Evolutionary conservation across 2,329 filamentous ascomycete species (phyloP), one percentile per base, ranked within the genome.

Genomic region (Sordariomycetes sp.): DNA sequence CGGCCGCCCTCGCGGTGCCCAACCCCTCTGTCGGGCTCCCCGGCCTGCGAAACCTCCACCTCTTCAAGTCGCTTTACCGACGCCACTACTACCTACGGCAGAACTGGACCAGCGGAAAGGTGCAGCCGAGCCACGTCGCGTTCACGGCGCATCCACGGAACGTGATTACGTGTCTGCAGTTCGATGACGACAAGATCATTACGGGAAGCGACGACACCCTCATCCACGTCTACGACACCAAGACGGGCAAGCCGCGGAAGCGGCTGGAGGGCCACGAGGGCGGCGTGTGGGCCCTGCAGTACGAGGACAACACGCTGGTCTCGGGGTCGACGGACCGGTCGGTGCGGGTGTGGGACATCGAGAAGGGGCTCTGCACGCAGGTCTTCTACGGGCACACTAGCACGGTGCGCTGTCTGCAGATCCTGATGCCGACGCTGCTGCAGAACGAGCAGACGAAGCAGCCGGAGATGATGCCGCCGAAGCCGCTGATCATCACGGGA

Each of bases 291-390:
- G 94, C 94, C 34, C 75, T 99, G 57, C 92, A 97, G 70, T 99
- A 97, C 68, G 87, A 97, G 68, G 93, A 92, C 55, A 97, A 97
- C 68, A 90, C 89, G 18, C 76, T 99, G 22, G 94, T 99, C 2
- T 99, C 94, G 18, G 94, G 94, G 2, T 97, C 92, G 7, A 99
- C 94, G 0, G 94, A 99, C 72, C 82, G 94, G 53, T 96, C 94
- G 12, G 94, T 99, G n/a, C 86, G 94, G n/a, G 93, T 99, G 0
- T 99, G 94, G 94, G 93, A 99, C 69, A 97, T 99, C 62, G 90
- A 96, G 67, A 88, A 88, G 65, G 94, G 92, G 0, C 82, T 89
- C 53, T 97, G 93, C 71, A 93, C 92, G 12, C 94, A 99, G 69
- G 87, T 96, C 0, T 99, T 99, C 69, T 92, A 97, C 68, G 95